phyloP scores from a whole-genome alignment of 441 rosid species.

The Populus trichocarpa region DNA sequence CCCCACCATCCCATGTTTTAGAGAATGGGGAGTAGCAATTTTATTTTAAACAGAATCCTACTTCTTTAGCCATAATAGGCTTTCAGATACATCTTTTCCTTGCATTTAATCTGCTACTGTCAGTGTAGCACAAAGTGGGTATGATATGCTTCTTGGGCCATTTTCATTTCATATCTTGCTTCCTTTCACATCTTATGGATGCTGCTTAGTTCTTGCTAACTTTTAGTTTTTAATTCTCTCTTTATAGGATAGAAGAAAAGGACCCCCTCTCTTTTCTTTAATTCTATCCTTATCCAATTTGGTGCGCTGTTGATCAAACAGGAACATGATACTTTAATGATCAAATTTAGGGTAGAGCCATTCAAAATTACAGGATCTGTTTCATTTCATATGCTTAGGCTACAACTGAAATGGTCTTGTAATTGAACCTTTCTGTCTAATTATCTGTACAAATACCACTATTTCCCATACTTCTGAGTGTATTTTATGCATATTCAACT shows the following conservation, averaged over 20 bases:
- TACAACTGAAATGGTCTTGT: background rate
- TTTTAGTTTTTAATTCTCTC: background rate
- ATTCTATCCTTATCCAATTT: background rate
- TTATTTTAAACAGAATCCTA: background rate
- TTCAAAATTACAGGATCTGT: background rate
- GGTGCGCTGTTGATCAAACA: background rate
- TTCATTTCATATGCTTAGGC: background rate
- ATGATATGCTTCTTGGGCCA: background rate
- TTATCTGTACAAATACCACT: background rate
- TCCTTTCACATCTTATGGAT: background rate
- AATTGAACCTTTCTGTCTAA: background rate
- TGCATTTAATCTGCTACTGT: background rate
- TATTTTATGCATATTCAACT: background rate
- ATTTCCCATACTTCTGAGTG: background rate
- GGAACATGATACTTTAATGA: background rate
- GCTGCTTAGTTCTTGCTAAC: background rate
- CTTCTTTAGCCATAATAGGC: background rate
- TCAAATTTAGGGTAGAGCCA: background rate
- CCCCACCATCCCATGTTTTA: background rate
- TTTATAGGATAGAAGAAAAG: too few relatives aligned
- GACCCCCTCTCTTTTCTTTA: background rate
- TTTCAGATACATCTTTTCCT: background rate
- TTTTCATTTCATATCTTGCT: background rate
- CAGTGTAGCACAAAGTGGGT: background rate
- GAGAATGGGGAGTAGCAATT: background rate